phyloP scores from a whole-genome alignment of 2,329 filamentous ascomycete species.

The Colletotrichum noveboracense region DNA sequence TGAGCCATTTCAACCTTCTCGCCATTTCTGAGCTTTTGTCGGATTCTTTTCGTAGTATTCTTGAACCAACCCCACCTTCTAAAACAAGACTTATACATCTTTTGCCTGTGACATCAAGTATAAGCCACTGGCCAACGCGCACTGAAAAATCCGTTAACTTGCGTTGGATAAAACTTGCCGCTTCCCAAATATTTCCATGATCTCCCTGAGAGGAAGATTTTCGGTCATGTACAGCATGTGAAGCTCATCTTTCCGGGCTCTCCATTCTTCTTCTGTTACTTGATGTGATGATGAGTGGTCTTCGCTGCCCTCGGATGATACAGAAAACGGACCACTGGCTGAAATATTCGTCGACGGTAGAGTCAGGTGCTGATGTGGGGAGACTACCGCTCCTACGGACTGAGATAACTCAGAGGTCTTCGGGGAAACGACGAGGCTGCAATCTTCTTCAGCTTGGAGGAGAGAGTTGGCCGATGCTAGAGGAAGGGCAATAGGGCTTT shows the following conservation, averaged over 20 bases:
- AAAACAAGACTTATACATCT: not conserved
- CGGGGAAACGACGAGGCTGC: not conserved
- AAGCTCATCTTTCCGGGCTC: not conserved
- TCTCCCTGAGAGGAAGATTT: not conserved
- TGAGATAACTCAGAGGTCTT: not conserved
- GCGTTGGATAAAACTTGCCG: not conserved
- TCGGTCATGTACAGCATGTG: not conserved
- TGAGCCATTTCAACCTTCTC: not conserved
- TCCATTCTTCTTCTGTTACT: not conserved
- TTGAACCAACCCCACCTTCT: not conserved
- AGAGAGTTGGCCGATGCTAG: not conserved
- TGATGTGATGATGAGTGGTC: not conserved
- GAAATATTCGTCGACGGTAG: not conserved
- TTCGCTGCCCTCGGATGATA: not conserved
- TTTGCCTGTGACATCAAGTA: not conserved
- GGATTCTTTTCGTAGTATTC: not conserved
- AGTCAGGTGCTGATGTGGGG: not conserved
- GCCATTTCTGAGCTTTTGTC: not conserved
- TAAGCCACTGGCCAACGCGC: not conserved
- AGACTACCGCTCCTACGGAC: accelerated
- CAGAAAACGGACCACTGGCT: not conserved
- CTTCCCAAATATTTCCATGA: not conserved
- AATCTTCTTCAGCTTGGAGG: accelerated
- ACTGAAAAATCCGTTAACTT: not conserved
- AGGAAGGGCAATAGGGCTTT: not conserved